phyloP scores from a whole-genome alignment of 1,139 yeast species.

The Debaryomyces psychrophilus region DNA sequence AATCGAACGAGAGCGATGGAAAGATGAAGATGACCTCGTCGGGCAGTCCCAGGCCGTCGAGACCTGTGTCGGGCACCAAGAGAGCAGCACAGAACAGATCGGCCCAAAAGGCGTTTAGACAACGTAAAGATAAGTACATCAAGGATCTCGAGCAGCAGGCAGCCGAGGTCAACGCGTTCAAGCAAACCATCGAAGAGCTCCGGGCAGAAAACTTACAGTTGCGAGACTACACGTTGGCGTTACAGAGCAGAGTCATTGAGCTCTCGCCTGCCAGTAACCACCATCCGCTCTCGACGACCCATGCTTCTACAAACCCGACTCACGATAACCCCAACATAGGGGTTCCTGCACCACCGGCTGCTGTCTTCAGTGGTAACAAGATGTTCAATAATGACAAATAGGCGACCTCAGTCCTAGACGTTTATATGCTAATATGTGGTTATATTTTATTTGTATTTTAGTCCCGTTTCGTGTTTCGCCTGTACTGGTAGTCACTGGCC shows the following conservation, averaged over 20 bases:
- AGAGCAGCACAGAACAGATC: conserved; percentile 88
- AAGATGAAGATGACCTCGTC: conserved; percentile 14
- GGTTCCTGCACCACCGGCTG: conserved; percentile 24
- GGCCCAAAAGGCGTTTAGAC: conserved; percentile 87
- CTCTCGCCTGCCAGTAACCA: conserved; percentile 24
- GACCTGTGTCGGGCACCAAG: conserved; percentile 65
- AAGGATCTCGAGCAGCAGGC: conserved; percentile 77
- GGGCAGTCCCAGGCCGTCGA: conserved; percentile 14
- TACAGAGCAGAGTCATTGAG: conserved; percentile 69
- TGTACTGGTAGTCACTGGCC: not conserved
- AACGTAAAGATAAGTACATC: conserved; percentile 74
- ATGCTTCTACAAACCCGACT: conserved; percentile 10
- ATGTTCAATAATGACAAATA: conserved; percentile 16
- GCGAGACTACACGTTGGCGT: conserved; percentile 70
- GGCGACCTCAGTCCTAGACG: not conserved
- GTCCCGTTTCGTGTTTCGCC: not conserved
- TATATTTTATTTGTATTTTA: conserved; percentile 2
- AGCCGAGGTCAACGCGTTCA: conserved; percentile 58
- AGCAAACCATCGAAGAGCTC: conserved; percentile 64
- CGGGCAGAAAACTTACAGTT: conserved; percentile 71
- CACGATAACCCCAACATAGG: conserved; percentile 13
- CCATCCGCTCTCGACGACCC: conserved; percentile 14
- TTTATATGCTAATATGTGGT: not conserved
- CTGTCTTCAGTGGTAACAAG: conserved; percentile 16
- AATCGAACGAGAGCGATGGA: conserved; percentile 10